Evolutionary conservation across 192 early-diverging fungal genomes (phyloP).

Genomic region (Backusella tuberculispora): DNA sequence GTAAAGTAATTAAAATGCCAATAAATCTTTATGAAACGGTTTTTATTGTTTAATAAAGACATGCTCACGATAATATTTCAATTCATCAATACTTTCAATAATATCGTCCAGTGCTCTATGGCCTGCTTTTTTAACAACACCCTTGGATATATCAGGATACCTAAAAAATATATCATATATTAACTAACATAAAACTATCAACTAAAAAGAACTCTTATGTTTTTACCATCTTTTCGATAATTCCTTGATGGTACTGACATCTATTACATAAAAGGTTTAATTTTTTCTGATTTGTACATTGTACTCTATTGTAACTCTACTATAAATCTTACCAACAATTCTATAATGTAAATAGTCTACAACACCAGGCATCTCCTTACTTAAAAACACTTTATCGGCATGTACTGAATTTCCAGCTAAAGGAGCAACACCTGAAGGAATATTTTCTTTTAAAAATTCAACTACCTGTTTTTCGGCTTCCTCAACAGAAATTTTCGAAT

Average conservation of each 20-base stretch:
- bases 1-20: neutral
- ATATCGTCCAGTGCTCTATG: constrained; percentile 95
- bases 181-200: neutral
- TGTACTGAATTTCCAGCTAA: constrained; percentile 96
- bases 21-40: neutral
- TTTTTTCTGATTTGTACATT: neutral
- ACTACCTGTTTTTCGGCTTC: constrained; percentile 78
- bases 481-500: constrained; percentile 62
- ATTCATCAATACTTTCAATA: constrained; percentile 86
- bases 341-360: constrained; percentile 84
- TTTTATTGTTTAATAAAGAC: constrained; percentile 56
- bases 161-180: neutral
- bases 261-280: constrained; percentile 41
- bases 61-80: constrained; percentile 70
- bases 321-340: constrained; percentile 51
- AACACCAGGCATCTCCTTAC: constrained; percentile 78
- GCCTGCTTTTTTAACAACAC: constrained; percentile 56
- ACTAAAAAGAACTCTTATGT: constrained; percentile 10
- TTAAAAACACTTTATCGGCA: constrained; percentile 84
- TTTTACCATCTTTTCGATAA: constrained; percentile 77
- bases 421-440: constrained; percentile 64
- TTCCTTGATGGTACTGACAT: constrained; percentile 94
- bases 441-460: constrained; percentile 72
- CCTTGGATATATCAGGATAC: constrained; percentile 42
- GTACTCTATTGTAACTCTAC: neutral